Conservation (phyloP, 805 yeast genomes). For the Debaryomyces maramus region DNA sequence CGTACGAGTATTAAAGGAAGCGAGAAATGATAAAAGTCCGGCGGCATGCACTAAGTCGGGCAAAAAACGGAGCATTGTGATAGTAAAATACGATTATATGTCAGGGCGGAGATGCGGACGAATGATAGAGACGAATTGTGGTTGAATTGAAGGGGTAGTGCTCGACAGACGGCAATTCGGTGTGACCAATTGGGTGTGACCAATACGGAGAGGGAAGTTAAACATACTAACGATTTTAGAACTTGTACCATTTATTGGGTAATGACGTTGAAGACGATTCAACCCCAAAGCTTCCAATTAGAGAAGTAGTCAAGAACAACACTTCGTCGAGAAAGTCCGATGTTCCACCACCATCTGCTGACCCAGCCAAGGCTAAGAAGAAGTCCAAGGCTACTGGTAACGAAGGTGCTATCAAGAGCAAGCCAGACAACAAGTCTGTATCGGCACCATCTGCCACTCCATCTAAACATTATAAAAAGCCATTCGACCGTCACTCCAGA, state of each 20-base stretch:
- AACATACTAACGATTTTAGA: conserved; percentile 37
- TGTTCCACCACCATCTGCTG: conserved; percentile 77
- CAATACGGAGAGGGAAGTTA: no score
- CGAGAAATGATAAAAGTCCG: no score
- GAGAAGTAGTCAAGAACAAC: conserved; percentile 76
- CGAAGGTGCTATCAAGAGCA: conserved; percentile 82
- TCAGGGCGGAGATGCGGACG: no score
- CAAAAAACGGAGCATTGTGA: no score
- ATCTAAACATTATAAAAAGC: conserved; percentile 55
- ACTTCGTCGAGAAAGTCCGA: conserved; percentile 87
- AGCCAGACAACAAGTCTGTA: conserved; percentile 70
- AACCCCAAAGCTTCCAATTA: conserved; percentile 56
- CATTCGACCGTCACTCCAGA: conserved; percentile 84
- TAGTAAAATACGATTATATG: no score
- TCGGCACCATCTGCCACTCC: conserved; percentile 55
- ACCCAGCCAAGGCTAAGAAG: conserved; percentile 76
- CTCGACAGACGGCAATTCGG: no score
- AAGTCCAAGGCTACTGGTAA: conserved; percentile 75
- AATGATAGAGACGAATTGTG: no score
- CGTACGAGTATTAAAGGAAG: no score
- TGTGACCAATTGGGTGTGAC: no score
- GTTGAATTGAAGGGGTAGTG: no score
- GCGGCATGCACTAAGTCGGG: no score
- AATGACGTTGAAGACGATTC: conserved; percentile 86
- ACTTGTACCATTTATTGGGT: conserved; percentile 81